Evolutionary conservation across 345 rosid species (phyloP), one percentile per base, ranked within the genome.

Genomic region (Gossypium anomalum): DNA sequence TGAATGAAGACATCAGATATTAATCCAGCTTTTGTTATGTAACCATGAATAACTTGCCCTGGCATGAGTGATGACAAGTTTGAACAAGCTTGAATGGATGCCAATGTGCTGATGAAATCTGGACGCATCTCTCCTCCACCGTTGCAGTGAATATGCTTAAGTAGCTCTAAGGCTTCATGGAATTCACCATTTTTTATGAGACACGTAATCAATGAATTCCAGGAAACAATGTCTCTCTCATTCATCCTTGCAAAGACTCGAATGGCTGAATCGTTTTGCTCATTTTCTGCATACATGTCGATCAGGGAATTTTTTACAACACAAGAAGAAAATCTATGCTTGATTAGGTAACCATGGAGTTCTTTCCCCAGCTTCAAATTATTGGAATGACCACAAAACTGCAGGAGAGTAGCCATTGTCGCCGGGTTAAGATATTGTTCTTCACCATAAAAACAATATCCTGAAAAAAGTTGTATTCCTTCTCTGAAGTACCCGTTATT

Each of bases 311-410:
- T 82, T 55, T 78, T 81, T 17, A 75, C 64, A 16, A 76, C 15
- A 12, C 69, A 38, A 14, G 74, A 81, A 70, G 69, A 67, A 76
- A 62, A 75, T 14, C 65, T 69, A 27, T 67, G 75, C 70, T 89
- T 89, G 29, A 83, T 76, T 45, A 82, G 53, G 77, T 67, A 76
- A 45, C 88, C 77, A 67, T 87, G 88, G 43, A 89, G 81, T 80
- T 85, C 86, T 71, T 78, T 78, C 20, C 89, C 89, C 19, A 84
- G 65, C 53, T 76, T 77, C 62, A 75, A n/a, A 72, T 52, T 43
- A 58, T 60, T 16, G 8, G 51, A 44, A 5, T 57, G 49, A 2
- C 75, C 69, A 41, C 84, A 82, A 23, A 77, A 79, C 60, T 63
- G 80, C 47, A 82, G 51, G 67, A 85, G 74, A 12, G 78, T 57